phyloP scores from a whole-genome alignment of 768 basidiomycete genomes.

The Lanmaoa rubissima region DNA sequence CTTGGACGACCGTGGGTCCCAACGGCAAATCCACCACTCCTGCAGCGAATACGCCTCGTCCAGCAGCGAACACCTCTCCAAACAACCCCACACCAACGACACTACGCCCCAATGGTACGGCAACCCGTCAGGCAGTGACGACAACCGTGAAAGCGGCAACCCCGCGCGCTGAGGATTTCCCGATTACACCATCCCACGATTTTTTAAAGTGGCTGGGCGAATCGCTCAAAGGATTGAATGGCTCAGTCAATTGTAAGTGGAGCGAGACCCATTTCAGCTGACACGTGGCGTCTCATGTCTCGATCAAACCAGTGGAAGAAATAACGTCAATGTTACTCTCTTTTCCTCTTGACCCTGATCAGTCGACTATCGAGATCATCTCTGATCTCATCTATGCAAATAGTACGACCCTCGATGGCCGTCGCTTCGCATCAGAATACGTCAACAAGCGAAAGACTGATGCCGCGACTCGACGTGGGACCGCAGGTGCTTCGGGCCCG shows the following conservation, averaged over 20 bases:
- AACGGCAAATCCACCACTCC: conserved; percentile 55
- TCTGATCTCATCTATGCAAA: conserved; percentile 93
- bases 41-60: conserved; percentile 33
- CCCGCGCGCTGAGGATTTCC: conserved; percentile 57
- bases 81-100: conserved; percentile 29
- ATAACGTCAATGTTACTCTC: conserved; percentile 93
- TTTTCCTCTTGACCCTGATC: conserved; percentile 88
- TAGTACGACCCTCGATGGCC: conserved; percentile 91
- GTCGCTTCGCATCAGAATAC: conserved; percentile 93
- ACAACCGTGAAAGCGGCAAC: conserved; percentile 31
- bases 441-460: conserved; percentile 85
- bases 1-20: conserved; percentile 87
- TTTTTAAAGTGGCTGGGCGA: conserved; percentile 91
- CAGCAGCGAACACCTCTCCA: conserved; percentile 33
- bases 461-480: conserved; percentile 53
- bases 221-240: conserved; percentile 71
- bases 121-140: conserved; percentile 38
- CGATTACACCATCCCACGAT: conserved; percentile 75
- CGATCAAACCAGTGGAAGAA: conserved; percentile 74
- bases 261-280: background rate
- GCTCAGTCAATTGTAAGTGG: conserved; percentile 52
- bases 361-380: conserved; percentile 85
- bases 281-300: conserved; percentile 17
- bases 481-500: conserved; percentile 31
- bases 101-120: conserved; percentile 38